Evolutionary conservation across 108 stramenopile species (phyloP), one percentile per base, ranked within the genome.

Genomic region (Pseudonitzschia multiseries): DNA sequence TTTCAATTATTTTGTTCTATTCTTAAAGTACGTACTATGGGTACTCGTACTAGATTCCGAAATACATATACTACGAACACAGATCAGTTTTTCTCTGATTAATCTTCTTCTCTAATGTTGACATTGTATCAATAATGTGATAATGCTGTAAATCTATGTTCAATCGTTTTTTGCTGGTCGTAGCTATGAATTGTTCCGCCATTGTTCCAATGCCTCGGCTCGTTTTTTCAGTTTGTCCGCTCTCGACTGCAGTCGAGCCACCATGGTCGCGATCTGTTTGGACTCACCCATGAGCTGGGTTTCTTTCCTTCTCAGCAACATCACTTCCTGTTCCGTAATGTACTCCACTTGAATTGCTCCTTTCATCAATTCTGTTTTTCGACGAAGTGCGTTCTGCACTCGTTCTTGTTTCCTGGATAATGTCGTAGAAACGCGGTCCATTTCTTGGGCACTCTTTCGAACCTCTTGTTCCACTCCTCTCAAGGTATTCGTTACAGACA

Each of bases 361-460:
- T 32, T 62, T 69, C 41, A 70, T 53, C 15, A 50, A 21, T 41
- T 80, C 73, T 21, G 50, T 68, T 60, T 80, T 80, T 60, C 70
- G 75, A 14, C 69, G 57, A 21, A 80, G 68, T 5, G 74, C 63
- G 52, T 69, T 56, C 26, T 70, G 69, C n/a, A 77, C 81, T 50
- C 56, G 44, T 70, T 82, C 76, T 40, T 71, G 64, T 74, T 77
- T 75, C 46, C 56, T 29, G 9, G 65, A 60, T 24, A 82, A 54
- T 5, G 72, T 66, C 36, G 43, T 52, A 10, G 72, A 60, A 18
- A 71, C 54, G 18, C 70, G 57, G 36, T 82, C 81, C 76, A 82
- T 77, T 66, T 82, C 81, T 24, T 57, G 46, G 42, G 71, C 76
- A 70, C 40, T 69, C 69, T 73, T 73, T 60, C 66, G 63, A 27